Evolutionary conservation across 148 eudicot species (phyloP).

Genomic region (Rhododendron simsii): DNA sequence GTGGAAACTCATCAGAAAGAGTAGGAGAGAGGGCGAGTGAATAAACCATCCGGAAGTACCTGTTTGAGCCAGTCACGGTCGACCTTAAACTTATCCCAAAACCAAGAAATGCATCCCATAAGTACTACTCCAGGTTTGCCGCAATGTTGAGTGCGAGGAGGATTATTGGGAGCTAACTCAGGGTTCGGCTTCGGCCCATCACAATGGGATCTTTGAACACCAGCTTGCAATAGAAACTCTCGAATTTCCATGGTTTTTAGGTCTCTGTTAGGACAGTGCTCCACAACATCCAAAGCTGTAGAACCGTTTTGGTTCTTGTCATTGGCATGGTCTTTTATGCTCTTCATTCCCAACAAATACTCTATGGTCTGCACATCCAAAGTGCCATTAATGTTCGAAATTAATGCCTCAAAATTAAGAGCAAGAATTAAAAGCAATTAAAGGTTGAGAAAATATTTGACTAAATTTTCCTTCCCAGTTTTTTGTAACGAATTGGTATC

Average conservation of each 20-base stretch:
- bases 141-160: neutral
- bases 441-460: too few species aligned
- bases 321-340: neutral
- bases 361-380: constrained; percentile 19
- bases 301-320: constrained; percentile 26
- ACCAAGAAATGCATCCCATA: neutral
- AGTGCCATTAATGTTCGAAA: neutral
- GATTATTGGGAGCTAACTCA: neutral
- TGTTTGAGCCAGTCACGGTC: neutral
- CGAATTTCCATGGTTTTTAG: constrained; percentile 24
- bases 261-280: constrained; percentile 36
- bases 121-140: neutral
- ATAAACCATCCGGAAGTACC: neutral
- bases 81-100: neutral
- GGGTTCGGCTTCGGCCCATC: neutral
- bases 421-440: neutral
- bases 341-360: constrained; percentile 17
- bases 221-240: constrained; percentile 23
- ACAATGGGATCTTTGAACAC: neutral
- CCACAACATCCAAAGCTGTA: constrained; percentile 30
- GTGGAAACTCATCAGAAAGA: too few species aligned
- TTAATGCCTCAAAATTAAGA: too few species aligned
- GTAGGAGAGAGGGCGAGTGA: neutral
- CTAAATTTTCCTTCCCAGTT: neutral
- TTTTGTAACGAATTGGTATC: too few species aligned